phyloP scores from a whole-genome alignment of 2,329 filamentous ascomycete species.

The Arthrobotrys pseudoclavata region DNA sequence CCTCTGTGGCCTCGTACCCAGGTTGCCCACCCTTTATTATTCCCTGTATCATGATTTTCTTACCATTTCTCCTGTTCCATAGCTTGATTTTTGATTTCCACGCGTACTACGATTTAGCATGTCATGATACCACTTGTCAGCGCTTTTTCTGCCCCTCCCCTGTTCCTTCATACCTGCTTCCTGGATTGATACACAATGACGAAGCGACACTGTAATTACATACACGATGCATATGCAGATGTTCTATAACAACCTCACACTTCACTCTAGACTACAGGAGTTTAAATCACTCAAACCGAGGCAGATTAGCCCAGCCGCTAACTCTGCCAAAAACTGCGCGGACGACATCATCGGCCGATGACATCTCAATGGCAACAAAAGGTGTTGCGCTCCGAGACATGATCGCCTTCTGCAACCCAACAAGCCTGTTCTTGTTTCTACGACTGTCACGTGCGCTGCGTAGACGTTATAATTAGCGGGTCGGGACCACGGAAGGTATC shows the following conservation, averaged over 20 bases:
- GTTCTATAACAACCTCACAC: too few relatives aligned
- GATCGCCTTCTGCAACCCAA: slow-evolving; percentile 36
- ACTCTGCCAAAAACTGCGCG: background rate
- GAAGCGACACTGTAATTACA: slow-evolving; percentile 29
- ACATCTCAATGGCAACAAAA: slow-evolving; percentile 14
- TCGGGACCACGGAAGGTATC: slow-evolving; percentile 26
- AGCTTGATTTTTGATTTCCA: slow-evolving; percentile 20
- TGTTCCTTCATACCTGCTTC: slow-evolving; percentile 1
- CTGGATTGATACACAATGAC: slow-evolving; percentile 29
- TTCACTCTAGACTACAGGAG: too few relatives aligned
- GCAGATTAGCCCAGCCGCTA: background rate
- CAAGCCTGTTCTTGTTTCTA: slow-evolving; percentile 6
- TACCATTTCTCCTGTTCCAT: slow-evolving; percentile 17
- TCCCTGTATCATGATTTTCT: slow-evolving; percentile 9
- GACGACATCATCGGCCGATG: slow-evolving; percentile 28
- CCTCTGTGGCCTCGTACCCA: background rate
- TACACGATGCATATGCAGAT: background rate
- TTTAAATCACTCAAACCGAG: background rate
- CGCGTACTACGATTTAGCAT: slow-evolving; percentile 47
- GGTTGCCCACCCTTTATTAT: background rate
- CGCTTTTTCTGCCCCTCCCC: background rate
- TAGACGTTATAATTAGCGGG: slow-evolving; percentile 28
- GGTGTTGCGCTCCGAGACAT: slow-evolving; percentile 53
- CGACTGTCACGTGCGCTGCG: slow-evolving; percentile 25
- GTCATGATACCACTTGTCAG: slow-evolving; percentile 42